Base-by-base conservation (phyloP, 352 stramenopile genomes). In the Phytopythium vexans region DNA sequence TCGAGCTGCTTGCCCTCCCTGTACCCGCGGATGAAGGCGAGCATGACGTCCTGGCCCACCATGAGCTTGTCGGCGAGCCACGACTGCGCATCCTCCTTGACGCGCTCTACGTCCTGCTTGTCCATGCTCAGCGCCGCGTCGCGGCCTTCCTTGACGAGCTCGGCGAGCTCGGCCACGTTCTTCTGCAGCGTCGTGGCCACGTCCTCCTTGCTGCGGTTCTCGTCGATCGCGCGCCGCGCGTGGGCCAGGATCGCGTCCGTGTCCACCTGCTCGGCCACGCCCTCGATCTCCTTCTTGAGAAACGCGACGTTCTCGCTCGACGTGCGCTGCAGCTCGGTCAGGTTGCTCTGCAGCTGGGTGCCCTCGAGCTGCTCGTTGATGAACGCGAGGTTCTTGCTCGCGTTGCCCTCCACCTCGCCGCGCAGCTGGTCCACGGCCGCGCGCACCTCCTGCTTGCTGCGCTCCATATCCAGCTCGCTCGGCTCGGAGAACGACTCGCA, bases 41-140 rank as follows among this genome's bases (percentile, higher is more conserved):
- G 68, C 32, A 95, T 64, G 61, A 92, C 84, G 7, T 72, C 74
- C 58, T 92, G 82, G 14, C 79, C 85, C 27, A 95, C 82, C 52
- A 88, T 64, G 53, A 95, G 68, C 49, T 95, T 95, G 68, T 95
- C 85, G 2, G 79, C 77, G 15, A 91, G 70, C 85, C 85, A 95
- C 52, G 73, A 85, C 58, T 95, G 81, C 36, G 68, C 67, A 1
- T 83, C 80, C 3, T 39, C 43, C 60, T 90, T 89, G 27, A 86
- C 65, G 0, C 56, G 64, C 0, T 92, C 72, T 0, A 95, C 49
- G 36, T 95, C 82, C 43, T 82, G 51, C 21, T 65, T 72, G 7
- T 93, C 79, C 35, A 93, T 53, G 6, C 56, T 48, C 9, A 93
- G 54, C 8, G 81, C 80, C 3, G 72, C 74, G 36, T 91, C 72